Percentiles rank a stretch among this genome's conserved stretches.
Evolutionary conservation across 768 basidiomycete genomes (phyloP).

Genomic region (Kwoniella sp.): DNA sequence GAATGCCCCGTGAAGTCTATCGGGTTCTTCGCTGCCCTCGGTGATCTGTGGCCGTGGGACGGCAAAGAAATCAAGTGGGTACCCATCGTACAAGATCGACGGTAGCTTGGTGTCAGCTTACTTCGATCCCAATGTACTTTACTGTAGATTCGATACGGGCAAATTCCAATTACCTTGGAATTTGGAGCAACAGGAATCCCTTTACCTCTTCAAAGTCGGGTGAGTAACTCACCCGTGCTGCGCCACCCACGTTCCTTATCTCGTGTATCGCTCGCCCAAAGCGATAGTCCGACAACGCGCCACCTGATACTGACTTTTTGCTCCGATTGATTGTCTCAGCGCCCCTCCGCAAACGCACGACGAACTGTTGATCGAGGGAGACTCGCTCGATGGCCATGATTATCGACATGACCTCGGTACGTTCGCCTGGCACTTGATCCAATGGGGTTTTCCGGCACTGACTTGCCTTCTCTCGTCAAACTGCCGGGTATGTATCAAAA

Average conservation of each 20-base stretch:
- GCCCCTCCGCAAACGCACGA: constrained; percentile 6
- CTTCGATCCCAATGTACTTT: too few relatives aligned
- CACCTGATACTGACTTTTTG: neutral
- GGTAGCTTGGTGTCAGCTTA: too few relatives aligned
- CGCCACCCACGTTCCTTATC: too few relatives aligned
- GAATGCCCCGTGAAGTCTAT: constrained; percentile 16
- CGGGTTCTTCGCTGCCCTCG: constrained; percentile 16
- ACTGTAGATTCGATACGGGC: constrained; percentile 14
- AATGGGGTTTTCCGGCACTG: too few relatives aligned
- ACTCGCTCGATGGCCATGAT: constrained; percentile 17
- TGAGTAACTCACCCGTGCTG: too few relatives aligned
- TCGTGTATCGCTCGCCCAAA: too few relatives aligned
- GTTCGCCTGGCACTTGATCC: too few relatives aligned
- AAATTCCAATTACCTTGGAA: constrained; percentile 14
- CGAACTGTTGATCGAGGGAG: constrained; percentile 6
- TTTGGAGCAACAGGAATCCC: constrained; percentile 6
- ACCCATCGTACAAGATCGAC: too few relatives aligned
- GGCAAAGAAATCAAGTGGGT: constrained; percentile 15
- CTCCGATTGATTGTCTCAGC: neutral
- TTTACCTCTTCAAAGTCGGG: constrained; percentile 5
- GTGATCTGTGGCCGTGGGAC: constrained; percentile 16
- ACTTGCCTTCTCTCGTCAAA: too few relatives aligned
- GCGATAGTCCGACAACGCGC: too few relatives aligned
- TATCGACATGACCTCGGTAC: constrained; percentile 15
- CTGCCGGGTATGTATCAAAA: too few relatives aligned